These are phyloP conservation scores for Chytridium lagenaria DNA, from an alignment of 371 early-diverging fungal species.

Conservation along the genomic window DNA sequence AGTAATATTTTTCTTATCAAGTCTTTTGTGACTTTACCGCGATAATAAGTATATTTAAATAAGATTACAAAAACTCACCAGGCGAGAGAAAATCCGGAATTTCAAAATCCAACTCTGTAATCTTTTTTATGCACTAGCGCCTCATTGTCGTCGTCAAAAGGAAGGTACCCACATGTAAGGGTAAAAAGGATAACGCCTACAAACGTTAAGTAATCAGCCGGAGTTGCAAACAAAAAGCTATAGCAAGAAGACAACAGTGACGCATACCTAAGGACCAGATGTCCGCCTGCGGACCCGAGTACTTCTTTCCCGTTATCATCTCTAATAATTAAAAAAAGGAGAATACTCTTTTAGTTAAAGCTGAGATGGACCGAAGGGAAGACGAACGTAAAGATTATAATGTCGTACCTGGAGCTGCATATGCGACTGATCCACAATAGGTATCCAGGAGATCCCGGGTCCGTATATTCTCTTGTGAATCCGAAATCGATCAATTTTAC, in stretches of 20 bases:
- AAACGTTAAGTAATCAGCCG: constrained; percentile 33
- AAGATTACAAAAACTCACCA: constrained; percentile 43
- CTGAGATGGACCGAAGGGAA: too few relatives aligned
- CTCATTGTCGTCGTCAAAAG: constrained; percentile 86
- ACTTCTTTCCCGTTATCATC: constrained; percentile 75
- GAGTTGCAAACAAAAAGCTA: background rate
- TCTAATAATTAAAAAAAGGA: too few relatives aligned
- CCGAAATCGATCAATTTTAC: constrained; percentile 91
- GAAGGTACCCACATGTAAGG: constrained; percentile 78
- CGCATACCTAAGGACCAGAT: constrained; percentile 77
- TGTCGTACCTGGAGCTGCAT: constrained; percentile 74
- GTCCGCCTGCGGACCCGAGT: constrained; percentile 84
- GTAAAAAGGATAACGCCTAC: constrained; percentile 75
- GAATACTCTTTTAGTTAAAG: too few relatives aligned
- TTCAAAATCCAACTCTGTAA: constrained; percentile 73
- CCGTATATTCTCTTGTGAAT: constrained; percentile 75
- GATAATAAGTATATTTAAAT: background rate
- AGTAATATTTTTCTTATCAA: constrained; percentile 70
- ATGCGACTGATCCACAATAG: constrained; percentile 84
- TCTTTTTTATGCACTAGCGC: constrained; percentile 71
- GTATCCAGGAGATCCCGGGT: constrained; percentile 77
- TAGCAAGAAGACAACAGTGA: background rate
- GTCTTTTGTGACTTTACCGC: constrained; percentile 40
- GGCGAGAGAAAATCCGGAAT: constrained; percentile 69
- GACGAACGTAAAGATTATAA: constrained; percentile 5